phyloP scores from a whole-genome alignment of 2,329 filamentous ascomycete species.

The Claviceps capensis region DNA sequence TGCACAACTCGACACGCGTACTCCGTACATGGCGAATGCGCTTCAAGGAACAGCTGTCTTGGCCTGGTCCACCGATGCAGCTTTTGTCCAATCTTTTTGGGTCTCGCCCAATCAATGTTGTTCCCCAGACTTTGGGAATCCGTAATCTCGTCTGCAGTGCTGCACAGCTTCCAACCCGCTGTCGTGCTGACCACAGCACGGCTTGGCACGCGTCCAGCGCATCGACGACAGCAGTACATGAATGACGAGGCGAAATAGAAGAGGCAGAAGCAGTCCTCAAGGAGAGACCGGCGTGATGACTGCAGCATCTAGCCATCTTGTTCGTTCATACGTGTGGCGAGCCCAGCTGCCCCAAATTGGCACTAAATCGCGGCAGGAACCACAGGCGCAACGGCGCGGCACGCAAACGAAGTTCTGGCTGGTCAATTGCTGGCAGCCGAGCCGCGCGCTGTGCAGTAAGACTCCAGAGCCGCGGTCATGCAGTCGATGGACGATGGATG shows the following conservation, averaged over 20 bases:
- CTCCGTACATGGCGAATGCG: background rate
- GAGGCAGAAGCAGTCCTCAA: background rate
- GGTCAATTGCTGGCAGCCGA: background rate
- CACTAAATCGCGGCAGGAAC: background rate
- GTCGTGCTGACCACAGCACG: background rate
- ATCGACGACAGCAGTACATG: background rate
- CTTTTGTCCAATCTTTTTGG: background rate
- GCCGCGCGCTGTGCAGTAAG: background rate
- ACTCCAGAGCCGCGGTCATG: background rate
- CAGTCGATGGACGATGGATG: background rate
- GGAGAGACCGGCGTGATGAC: background rate
- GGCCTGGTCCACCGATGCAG: background rate
- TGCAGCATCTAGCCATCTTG: background rate
- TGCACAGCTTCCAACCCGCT: background rate
- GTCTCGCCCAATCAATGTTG: background rate
- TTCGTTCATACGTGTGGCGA: background rate
- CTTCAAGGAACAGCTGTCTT: background rate
- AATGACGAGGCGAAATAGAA: background rate
- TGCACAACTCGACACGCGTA: background rate
- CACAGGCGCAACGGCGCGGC: background rate
- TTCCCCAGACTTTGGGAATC: background rate
- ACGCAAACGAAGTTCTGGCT: background rate
- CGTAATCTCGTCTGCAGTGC: background rate
- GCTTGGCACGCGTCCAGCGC: background rate
- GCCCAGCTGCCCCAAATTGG: background rate